Conservation (phyloP, 2,329 filamentous ascomycete species). For the Claviceps sp. region DNA sequence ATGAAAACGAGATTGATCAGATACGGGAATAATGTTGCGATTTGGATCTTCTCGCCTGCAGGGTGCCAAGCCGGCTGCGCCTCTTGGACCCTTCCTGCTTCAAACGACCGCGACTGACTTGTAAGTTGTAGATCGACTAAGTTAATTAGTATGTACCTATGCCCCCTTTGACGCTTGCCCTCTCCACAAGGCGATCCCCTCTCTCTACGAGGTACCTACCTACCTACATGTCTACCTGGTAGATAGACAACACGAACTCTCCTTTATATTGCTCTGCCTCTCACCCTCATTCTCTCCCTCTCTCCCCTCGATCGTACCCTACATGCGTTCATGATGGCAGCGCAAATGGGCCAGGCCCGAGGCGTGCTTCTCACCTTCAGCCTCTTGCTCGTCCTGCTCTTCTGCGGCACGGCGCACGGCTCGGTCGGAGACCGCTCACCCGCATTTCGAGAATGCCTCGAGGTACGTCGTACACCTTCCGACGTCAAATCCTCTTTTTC, state of each 20-base stretch:
- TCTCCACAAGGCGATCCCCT: neutral
- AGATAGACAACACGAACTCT: neutral
- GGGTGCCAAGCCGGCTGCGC: neutral
- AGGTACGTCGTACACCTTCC: slow-evolving; percentile 36
- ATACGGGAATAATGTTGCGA: too few species aligned
- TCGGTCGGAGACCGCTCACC: slow-evolving; percentile 75
- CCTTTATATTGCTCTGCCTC: neutral
- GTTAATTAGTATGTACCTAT: too few species aligned
- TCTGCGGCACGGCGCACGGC: slow-evolving; percentile 40
- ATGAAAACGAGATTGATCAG: neutral
- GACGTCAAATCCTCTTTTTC: neutral
- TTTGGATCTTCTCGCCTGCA: neutral
- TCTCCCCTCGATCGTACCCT: slow-evolving; percentile 2
- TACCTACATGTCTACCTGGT: too few species aligned
- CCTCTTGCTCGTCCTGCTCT: slow-evolving; percentile 23
- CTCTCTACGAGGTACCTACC: neutral
- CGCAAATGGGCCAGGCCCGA: slow-evolving; percentile 20
- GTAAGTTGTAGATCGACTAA: neutral
- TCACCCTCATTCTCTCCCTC: neutral
- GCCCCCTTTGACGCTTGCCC: neutral
- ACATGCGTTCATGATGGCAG: slow-evolving; percentile 21
- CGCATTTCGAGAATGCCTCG: slow-evolving; percentile 76
- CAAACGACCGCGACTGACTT: neutral
- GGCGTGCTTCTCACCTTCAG: slow-evolving; percentile 18
- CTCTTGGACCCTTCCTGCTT: neutral